These are phyloP conservation scores for Coemansia sp. DNA, from an alignment of 192 early-diverging fungal species.

Conservation along the genomic window DNA sequence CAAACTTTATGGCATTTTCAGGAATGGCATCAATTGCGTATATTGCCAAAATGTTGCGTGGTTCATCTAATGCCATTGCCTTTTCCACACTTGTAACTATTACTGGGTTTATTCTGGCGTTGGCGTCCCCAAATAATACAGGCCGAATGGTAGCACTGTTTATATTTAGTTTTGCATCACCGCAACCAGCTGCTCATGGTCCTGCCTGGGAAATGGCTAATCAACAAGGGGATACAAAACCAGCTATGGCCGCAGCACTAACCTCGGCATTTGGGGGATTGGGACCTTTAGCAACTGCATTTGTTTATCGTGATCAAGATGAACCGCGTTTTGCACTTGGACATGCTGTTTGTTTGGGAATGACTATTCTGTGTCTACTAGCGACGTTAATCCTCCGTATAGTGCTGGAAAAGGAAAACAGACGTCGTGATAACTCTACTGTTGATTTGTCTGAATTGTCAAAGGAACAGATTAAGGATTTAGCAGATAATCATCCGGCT, in stretches of 20 bases:
- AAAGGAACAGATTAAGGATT: conserved; percentile 25
- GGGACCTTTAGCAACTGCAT: conserved; percentile 45
- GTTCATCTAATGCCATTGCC: conserved; percentile 32
- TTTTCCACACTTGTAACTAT: conserved; percentile 31
- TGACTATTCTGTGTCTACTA: conserved; percentile 24
- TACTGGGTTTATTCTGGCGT: conserved; percentile 31
- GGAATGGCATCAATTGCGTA: conserved; percentile 46
- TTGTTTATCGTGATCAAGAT: conserved; percentile 51
- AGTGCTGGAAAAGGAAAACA: conserved; percentile 28
- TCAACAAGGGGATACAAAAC: conserved; percentile 47
- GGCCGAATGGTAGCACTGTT: conserved; percentile 32
- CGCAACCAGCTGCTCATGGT: conserved; percentile 44
- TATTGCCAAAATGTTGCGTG: conserved; percentile 10
- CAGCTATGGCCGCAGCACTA: conserved; percentile 46
- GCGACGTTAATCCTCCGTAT: conserved; percentile 20
- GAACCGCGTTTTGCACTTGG: conserved; percentile 31
- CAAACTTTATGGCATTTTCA: conserved; percentile 47
- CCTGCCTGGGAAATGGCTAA: conserved; percentile 53
- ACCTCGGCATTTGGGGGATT: conserved; percentile 39
- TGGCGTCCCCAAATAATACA: conserved; percentile 10
- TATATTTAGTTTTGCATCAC: conserved; percentile 53
- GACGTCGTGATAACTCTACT: conserved; percentile 17
- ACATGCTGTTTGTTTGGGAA: conserved; percentile 41
- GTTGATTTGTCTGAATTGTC: conserved; percentile 23
- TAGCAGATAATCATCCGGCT: conserved; percentile 49